Evolutionary conservation across 768 basidiomycete genomes (phyloP), one percentile per base, ranked within the genome.

Genomic region (Tubosaeta brunneosetosa): DNA sequence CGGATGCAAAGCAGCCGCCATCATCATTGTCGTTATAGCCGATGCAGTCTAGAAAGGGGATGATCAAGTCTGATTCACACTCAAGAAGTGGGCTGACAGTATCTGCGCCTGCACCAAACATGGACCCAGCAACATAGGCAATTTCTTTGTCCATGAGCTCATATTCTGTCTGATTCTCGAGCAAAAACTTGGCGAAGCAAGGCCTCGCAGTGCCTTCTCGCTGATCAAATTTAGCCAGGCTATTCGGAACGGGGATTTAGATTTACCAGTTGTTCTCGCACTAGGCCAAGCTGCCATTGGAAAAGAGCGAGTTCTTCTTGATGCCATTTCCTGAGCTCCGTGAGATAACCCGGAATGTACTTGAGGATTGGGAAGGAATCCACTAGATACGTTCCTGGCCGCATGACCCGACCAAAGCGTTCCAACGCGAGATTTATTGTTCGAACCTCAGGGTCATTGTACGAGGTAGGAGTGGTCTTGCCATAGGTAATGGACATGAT

Each of bases 1-100:
- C 0, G 79, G 78, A 55, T 79, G 76, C 41, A 71, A 70, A 3
- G 77, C 77, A 9, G 82, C 77, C 2, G 82, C 81, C 70, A 84
- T 73, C 31, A 83, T 68, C n/a, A 70, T 67, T 22, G 22, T 22
- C 22, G 22, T 22, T 22, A 22, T 22, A 22, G 22, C 22, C 22
- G 22, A 22, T 3, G 22, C 22, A 22, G 22, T 22, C 22, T 22
- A 42, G 9, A 13, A 12, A 42, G 22, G 4, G 40, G 22, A 36
- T 34, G 14, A 14, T 47, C 32, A 33, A 12, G 14, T 26, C 29
- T 8, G 29, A 34, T 7, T 13, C 37, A 14, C 22, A 22, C 3
- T n/a, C 6, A 22, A 22, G 16, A 38, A 27, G 3, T 26, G 34
- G 8, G 37, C 70, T 32, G 41, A 76, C 75, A 3, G 73, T 73